Evolutionary conservation across 768 basidiomycete genomes (phyloP), one percentile per base, ranked within the genome.

Genomic region (Cyclocybe aegerita): DNA sequence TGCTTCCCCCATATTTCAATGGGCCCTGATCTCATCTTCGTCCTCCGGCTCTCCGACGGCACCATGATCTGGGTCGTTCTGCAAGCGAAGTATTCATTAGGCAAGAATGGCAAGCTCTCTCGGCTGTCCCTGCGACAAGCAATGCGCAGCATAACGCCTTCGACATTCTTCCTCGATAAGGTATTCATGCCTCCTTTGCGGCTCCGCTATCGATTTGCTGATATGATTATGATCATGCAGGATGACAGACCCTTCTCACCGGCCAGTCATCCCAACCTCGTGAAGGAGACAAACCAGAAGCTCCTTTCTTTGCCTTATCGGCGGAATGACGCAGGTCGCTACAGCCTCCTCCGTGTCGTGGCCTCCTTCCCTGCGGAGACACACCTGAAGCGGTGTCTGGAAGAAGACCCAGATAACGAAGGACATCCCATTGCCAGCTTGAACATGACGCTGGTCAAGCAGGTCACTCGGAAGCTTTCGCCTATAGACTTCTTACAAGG

Each of bases 11-110:
- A 71, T 34, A 52, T 39, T 2, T 59, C 60, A 0, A 74, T 76
- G 74, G 74, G 75, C 1, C 76, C 75, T 0, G 75, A 77, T 53
- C 55, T 74, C 3, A 39, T 78, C 8, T 75, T 78, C 32, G 63
- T 73, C 1, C 48, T 78, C 15, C 61, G 56, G 30, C 61, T 78
- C 1, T 57, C 60, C 2, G 70, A 74, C 30, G 65, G 60, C 7
- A 61, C 65, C 0, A 50, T 62, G 1, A 64, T 77, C 16, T 78
- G 75, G 75, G 75, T 76, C 6, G 70, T 68, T 1, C 50, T 77
- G 16, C 75, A 76, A 48, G 71, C 70, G 3, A 76, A 77, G 42
- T 72, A 63, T 45, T 71, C 69, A 1, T 23, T 55, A 10, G 70
- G 70, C 9, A 69, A 61, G 48, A 69, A 67, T 9, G 64, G 67